Conservation (phyloP, 2,329 filamentous ascomycete genomes). For the Phyllosticta citribraziliensis region DNA sequence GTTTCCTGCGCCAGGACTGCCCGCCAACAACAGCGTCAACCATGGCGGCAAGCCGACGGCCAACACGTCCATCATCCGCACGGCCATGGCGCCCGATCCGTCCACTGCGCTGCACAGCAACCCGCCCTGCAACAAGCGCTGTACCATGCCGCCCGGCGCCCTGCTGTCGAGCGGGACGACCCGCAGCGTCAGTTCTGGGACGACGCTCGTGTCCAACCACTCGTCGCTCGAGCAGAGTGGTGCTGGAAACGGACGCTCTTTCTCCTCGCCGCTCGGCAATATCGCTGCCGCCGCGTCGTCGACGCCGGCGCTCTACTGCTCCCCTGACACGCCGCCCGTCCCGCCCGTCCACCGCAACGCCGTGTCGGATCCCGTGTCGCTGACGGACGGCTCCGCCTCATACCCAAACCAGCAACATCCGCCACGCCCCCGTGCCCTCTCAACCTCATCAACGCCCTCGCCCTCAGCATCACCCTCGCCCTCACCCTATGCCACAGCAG, state of each 20-base stretch:
- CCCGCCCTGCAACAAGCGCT: not conserved
- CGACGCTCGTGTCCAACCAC: not conserved
- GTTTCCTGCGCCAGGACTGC: not conserved
- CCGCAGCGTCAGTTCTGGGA: not conserved
- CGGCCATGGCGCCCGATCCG: not conserved
- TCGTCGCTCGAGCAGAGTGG: not conserved
- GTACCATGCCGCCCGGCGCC: not conserved
- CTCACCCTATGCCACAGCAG: not conserved
- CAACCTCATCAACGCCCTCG: not conserved
- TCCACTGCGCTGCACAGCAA: not conserved
- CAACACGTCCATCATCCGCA: not conserved
- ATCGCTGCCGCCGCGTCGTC: not conserved
- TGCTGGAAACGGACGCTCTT: not conserved
- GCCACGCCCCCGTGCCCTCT: not conserved
- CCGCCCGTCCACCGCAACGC: not conserved
- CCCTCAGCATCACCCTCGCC: not conserved
- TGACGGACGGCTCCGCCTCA: too few species aligned
- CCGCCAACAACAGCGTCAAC: not conserved
- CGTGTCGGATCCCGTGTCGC: too few species aligned
- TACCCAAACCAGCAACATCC: not conserved
- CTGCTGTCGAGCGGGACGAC: not conserved
- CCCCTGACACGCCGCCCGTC: not conserved
- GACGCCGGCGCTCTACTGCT: not conserved
- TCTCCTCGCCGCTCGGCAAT: not conserved
- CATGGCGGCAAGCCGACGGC: not conserved